Evolutionary conservation across 1,284 basidiomycete genomes (phyloP), one percentile per base, ranked within the genome.

Genomic region (Melampsora americana): DNA sequence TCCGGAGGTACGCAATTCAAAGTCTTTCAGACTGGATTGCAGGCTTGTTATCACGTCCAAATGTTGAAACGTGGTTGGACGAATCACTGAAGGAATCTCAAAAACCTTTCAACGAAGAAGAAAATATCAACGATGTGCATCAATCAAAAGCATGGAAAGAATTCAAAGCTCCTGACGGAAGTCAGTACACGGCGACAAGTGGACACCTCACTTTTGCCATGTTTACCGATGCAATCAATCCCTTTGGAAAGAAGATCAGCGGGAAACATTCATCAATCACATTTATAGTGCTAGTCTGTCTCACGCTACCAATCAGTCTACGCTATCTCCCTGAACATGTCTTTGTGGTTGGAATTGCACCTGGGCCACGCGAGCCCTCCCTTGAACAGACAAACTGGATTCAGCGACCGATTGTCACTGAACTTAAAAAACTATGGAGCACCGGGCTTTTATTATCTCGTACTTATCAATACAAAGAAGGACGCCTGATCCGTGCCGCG

Each of bases 311-410:
- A 3, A 79, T 79, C 0, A 44, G 78, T 2, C 42, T 83, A 18
- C 82, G 84, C 0, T 82, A 82, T 72, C 78, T 80, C n/a, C 60
- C 78, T 1, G 82, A 85, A 67, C 84, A 85, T 65, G 79, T 85
- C 20, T 85, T 80, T 72, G 79, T 85, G 14, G 82, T 81, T 11
- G 83, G n/a, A n/a, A n/a, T n/a, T n/a, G n/a, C n/a, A n/a, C n/a
- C n/a, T n/a, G n/a, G n/a, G n/a, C n/a, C n/a, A 20, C 23, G 50
- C 12, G 78, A 80, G 44, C 79, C 78, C 5, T 61, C 65, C 0
- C 32, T 72, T 0, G 48, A 78, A 14, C 46, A 80, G n/a, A 70
- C 83, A 42, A 83, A 84, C 67, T 80, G 81, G 50, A 80, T 81
- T 69, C 64, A 84, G 0, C 12, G 59, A 28, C 82, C 81, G 5